Base-by-base conservation (phyloP, 176 grass and related monocot species). In the Calamus simplicifolius region DNA sequence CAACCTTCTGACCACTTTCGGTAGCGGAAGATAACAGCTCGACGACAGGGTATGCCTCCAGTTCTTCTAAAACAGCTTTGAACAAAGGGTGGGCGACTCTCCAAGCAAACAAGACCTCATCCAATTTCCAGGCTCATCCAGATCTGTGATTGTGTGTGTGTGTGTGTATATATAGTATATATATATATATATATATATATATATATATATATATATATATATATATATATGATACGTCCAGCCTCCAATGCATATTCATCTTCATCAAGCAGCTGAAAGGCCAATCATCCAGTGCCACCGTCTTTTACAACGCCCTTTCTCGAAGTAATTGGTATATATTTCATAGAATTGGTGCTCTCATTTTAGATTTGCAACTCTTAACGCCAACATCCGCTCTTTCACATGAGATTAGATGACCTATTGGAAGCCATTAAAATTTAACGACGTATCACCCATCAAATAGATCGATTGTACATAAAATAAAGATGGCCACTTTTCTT, bases 341-440 rank as follows among this genome's bases (percentile, higher is more conserved):
- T 97, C 92, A 97, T 97, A 0, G 92, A 97, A 76, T 97, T 97
- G 51, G 87, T 97, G 28, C 92, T 96, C 63, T 82, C 84, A 25
- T 88, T 91, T 5, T 88, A 81, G 65, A 19, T 90, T 85, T 4
- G 92, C 73, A 26, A 61, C 84, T 78, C 92, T 79, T 43, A 97
- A 70, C 16, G 87, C 92, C 67, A 90, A 53, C 18, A 97, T 82
- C 62, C 87, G 62, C 58, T 97, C 92, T 67, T 97, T 97, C 10
- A 97, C 92, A 69, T 97, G 21, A 23, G 21, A 97, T 65, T 97
- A 83, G 7, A 87, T 91, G 55, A 97, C 87, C 87, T 96, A 49
- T 21, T 77, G 0, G n/a, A 49, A 23, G 21, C 21, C 21, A 23
- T 23, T 23, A 23, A 23, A 23, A 23, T 23, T 23, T 23, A 23